phyloP scores from a whole-genome alignment of 345 rosid genomes.

The Bruguiera parviflora region DNA sequence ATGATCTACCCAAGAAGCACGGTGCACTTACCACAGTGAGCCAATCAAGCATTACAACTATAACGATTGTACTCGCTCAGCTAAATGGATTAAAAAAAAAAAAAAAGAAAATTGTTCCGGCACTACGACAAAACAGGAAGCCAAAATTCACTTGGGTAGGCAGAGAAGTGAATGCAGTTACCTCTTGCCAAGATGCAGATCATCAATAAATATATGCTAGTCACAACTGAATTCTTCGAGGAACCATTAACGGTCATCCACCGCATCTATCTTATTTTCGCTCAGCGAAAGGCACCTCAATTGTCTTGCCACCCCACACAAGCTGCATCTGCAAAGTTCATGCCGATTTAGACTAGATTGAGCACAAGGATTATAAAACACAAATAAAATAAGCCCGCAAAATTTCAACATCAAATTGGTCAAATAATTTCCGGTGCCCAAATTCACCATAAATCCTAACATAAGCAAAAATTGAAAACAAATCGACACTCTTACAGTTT shows the following conservation, averaged over 20 bases:
- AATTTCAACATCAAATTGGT: neutral
- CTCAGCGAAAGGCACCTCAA: neutral
- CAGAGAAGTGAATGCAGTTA: neutral
- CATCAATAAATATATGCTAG: neutral
- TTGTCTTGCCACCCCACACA: neutral
- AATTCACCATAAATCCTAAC: neutral
- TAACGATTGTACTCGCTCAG: too few relatives aligned
- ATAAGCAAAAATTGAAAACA: neutral
- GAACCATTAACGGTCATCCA: neutral
- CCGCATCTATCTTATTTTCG: neutral
- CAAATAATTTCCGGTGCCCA: neutral
- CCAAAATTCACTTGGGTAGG: neutral
- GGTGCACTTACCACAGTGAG: too few relatives aligned
- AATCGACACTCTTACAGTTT: too few relatives aligned
- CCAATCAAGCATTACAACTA: too few relatives aligned
- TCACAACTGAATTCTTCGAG: neutral
- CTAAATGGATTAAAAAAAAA: too few relatives aligned
- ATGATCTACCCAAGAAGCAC: too few relatives aligned
- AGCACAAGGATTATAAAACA: neutral
- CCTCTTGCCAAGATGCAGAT: neutral
- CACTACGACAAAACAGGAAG: neutral
- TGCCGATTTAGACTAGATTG: conserved; percentile 6
- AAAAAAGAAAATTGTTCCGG: neutral
- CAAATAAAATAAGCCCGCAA: neutral
- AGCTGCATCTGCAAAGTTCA: conserved; percentile 1